phyloP scores from a whole-genome alignment of 2,329 filamentous ascomycete genomes.

The Westerdykella aurantiaca region DNA sequence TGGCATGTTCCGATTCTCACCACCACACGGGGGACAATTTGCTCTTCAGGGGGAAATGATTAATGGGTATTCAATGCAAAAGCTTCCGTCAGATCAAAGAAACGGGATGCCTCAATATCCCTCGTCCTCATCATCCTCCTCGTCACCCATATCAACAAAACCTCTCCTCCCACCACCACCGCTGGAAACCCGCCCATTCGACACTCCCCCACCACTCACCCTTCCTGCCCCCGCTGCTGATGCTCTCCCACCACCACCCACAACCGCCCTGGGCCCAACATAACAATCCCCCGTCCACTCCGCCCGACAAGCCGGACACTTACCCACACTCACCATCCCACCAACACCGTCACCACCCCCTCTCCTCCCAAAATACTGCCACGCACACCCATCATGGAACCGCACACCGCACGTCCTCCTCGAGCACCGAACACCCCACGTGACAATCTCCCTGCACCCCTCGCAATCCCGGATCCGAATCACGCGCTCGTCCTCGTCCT shows the following conservation, averaged over 20 bases:
- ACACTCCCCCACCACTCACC: not conserved
- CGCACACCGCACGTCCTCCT: conserved; percentile 24
- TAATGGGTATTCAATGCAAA: no score
- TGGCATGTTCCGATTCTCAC: no score
- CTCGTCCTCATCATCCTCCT: conserved; percentile 36
- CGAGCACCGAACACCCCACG: conserved; percentile 46
- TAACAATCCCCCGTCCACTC: conserved; percentile 49
- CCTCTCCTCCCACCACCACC: not conserved
- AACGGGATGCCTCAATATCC: conserved; percentile 1
- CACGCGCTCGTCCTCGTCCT: conserved; percentile 38
- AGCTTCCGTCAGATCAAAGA: not conserved
- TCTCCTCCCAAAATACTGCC: conserved; percentile 23
- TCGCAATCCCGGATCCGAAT: conserved; percentile 78
- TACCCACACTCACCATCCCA: conserved; percentile 8
- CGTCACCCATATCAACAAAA: conserved; percentile 16
- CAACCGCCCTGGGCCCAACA: conserved; percentile 29
- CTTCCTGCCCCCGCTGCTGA: not conserved
- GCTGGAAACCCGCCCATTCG: conserved; percentile 1
- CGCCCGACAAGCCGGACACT: conserved; percentile 29
- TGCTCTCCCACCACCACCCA: not conserved
- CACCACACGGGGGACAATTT: no score
- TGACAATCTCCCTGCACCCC: conserved; percentile 86
- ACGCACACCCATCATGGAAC: conserved; percentile 33
- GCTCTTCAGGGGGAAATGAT: no score
- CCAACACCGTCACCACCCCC: conserved; percentile 1